Evolutionary conservation across 768 basidiomycete genomes (phyloP).

Genomic region (Hortiboletus flavorubellus): DNA sequence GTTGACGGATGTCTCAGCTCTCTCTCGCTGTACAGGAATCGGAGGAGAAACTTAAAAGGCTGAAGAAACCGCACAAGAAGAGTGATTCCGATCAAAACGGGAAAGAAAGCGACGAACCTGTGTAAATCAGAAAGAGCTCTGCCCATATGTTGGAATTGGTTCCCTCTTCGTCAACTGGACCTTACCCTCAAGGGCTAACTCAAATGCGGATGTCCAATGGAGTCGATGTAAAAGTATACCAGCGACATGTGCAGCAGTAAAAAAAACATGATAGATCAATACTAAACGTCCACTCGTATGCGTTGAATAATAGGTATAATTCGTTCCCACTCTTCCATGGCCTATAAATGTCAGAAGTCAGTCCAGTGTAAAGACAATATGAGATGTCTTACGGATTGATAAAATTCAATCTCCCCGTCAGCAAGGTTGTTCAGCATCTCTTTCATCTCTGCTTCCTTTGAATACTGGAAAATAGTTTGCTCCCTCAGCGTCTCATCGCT

Average conservation of each 20-base stretch:
- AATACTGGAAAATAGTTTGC: conserved; percentile 83
- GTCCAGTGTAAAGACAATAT: not conserved
- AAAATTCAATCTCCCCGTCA: conserved; percentile 94
- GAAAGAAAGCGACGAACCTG: conserved; percentile 10
- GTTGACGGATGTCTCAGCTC: conserved; percentile 41
- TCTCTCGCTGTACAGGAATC: conserved; percentile 81
- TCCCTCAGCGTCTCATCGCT: conserved; percentile 93
- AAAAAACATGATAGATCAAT: conserved; percentile 19
- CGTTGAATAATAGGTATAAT: conserved; percentile 92
- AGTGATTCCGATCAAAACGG: conserved; percentile 5
- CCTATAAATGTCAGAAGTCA: conserved; percentile 38
- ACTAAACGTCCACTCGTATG: conserved; percentile 87
- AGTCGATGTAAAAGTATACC: conserved; percentile 11
- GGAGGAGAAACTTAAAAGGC: conserved; percentile 52
- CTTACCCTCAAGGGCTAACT: not conserved
- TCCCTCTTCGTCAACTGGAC: not conserved
- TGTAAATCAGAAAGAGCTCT: not conserved
- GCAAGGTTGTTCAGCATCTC: conserved; percentile 87
- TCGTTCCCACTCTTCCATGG: conserved; percentile 97
- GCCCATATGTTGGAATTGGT: not conserved
- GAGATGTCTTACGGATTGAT: conserved; percentile 64
- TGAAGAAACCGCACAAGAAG: conserved; percentile 3
- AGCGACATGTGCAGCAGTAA: conserved; percentile 12
- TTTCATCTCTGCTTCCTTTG: conserved; percentile 96
- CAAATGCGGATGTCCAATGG: conserved; percentile 5